phyloP scores from a whole-genome alignment of 768 basidiomycete genomes.

The Amylocystis lapponica region DNA sequence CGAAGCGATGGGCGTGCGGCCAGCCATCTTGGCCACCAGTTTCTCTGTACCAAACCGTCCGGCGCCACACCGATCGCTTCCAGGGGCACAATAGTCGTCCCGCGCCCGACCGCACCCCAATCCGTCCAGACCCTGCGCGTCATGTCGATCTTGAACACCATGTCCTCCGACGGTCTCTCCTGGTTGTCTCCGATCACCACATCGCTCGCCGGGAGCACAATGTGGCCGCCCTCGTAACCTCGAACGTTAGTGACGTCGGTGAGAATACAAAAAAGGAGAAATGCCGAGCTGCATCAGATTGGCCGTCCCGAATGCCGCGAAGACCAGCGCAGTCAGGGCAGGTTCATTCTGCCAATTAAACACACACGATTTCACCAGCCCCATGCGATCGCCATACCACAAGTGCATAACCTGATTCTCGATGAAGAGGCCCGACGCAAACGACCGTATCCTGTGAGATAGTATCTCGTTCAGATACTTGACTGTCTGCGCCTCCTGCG shows the following conservation, averaged over 20 bases:
- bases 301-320: conserved; percentile 13
- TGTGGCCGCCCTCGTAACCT: not conserved
- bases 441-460: not conserved
- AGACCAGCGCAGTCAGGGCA: conserved; percentile 15
- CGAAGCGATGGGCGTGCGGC: not conserved
- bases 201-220: not conserved
- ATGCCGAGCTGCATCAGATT: conserved; percentile 11
- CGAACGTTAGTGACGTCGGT: not conserved
- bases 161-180: not conserved
- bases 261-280: conserved; percentile 7
- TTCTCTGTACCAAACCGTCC: not conserved
- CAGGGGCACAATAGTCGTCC: not conserved
- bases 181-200: not conserved
- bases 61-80: not conserved
- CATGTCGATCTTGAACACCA: not conserved
- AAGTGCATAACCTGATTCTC: conserved; percentile 13
- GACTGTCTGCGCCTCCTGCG: not conserved
- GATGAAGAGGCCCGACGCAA: conserved; percentile 17
- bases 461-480: conserved; percentile 2
- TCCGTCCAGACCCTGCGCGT: not conserved
- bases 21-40: conserved; percentile 8
- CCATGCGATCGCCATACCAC: conserved; percentile 25
- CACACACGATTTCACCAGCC: conserved; percentile 12
- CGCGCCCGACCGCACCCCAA: not conserved
- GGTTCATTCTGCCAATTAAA: conserved; percentile 18